Base-by-base conservation (phyloP, 495 filamentous ascomycete genomes). In the Platismatia glauca region DNA sequence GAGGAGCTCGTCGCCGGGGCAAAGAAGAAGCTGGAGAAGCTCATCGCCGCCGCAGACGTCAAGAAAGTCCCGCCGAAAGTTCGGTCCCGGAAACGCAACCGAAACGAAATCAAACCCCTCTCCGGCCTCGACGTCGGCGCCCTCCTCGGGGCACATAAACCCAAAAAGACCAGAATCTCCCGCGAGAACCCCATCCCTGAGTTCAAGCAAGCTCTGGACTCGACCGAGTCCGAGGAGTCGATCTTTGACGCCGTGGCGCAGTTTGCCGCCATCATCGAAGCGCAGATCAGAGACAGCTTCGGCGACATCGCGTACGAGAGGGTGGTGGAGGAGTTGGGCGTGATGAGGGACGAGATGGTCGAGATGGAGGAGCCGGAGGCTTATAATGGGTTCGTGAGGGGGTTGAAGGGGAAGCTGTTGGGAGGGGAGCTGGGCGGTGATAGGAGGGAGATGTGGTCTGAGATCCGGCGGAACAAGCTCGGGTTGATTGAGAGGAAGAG, bases 1-100 rank as follows among this genome's bases (percentile, higher is more conserved):
- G 73, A 84, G 60, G 80, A 87, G 7, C 74, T 95, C 1, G 61
- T 89, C 0, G 71, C 78, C 38, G 79, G 81, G 46, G 76, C 81
- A 52, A 63, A 84, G 70, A 63, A 78, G 5, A 64, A 77, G 35
- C 73, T 96, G 20, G 77, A 86, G 5, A 76, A 77, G 22, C 80
- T 97, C 2, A 82, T 88, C 27, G 74, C 78, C 6, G 80, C 82
- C 31, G 89, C 90, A 41, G 83, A 89, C 60, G 86, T 99, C 66
- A 97, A 97, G 79, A 91, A 89, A 81, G 92, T 97, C 9, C 89
- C 91, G 9, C 89, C 88, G 4, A 96, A 92, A 70, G 80, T 82
- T n/a, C 87, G 89, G 71, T 86, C 88, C 55, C 83, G 81, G 44
- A 88, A 86, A 68, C 81, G 84, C 63, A 78, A 79, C 37, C 87